Conservation (phyloP, 164 flowering plant genomes). For the Berberis thunbergii region DNA sequence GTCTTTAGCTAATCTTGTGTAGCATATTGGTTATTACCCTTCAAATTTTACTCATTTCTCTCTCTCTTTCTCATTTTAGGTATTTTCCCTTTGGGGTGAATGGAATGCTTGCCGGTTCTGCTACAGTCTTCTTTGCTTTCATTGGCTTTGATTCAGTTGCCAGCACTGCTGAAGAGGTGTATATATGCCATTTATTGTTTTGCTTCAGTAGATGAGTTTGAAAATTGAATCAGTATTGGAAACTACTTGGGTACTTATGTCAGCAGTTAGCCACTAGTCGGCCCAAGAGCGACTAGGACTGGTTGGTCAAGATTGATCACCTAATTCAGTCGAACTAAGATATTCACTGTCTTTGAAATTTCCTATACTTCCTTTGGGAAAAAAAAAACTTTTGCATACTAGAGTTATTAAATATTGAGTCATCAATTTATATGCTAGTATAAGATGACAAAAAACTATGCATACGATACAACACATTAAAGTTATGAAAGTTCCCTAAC, state of each 20-base stretch:
- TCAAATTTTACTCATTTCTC: background rate
- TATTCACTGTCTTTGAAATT: no score
- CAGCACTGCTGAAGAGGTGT: constrained; percentile 97
- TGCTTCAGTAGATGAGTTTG: background rate
- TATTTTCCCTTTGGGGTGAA: constrained; percentile 86
- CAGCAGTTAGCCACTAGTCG: background rate
- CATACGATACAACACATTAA: no score
- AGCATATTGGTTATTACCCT: background rate
- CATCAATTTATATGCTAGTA: no score
- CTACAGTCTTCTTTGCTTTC: constrained; percentile 90
- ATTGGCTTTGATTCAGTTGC: constrained; percentile 99
- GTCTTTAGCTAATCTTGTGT: background rate
- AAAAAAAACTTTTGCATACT: no score
- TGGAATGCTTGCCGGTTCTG: constrained; percentile 98
- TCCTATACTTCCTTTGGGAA: no score
- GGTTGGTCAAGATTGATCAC: no score
- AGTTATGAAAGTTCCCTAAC: no score
- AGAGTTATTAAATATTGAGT: no score
- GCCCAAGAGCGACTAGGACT: no score
- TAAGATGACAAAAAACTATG: no score
- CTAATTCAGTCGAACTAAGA: no score
- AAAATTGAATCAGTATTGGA: background rate
- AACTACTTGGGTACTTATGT: background rate
- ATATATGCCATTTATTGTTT: background rate
- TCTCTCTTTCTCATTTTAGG: constrained; percentile 24